A percentile compares a stretch with the other conserved stretches of the same genome.
phyloP scores from a whole-genome alignment of 1,284 basidiomycete species.

The Violaceomyces palustris region DNA sequence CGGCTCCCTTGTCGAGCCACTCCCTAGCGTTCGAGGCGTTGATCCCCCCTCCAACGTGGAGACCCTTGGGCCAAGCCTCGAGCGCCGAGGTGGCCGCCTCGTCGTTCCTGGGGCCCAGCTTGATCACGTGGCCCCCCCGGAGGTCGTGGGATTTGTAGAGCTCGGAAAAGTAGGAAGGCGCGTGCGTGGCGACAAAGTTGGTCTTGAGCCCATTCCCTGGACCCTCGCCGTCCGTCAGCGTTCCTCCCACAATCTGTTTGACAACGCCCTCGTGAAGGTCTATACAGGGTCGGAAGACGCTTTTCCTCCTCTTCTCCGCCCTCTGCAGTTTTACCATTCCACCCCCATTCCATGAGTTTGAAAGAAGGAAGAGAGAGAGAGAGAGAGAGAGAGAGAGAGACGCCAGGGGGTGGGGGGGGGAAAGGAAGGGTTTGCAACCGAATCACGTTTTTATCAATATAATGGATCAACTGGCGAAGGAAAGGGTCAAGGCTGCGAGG shows the following conservation, averaged over 20 bases:
- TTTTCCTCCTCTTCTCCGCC: conserved; percentile 9
- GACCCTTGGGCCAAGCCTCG: conserved; percentile 69
- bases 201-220: conserved; percentile 66
- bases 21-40: conserved; percentile 70
- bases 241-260: conserved; percentile 97
- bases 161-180: conserved; percentile 72
- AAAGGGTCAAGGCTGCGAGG: too few relatives aligned
- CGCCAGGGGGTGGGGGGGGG: too few relatives aligned
- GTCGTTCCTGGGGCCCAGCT: conserved; percentile 84
- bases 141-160: conserved; percentile 71
- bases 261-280: conserved; percentile 76
- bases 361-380: too few relatives aligned
- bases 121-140: conserved; percentile 89
- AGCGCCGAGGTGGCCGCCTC: conserved; percentile 77
- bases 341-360: too few relatives aligned
- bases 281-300: conserved; percentile 84
- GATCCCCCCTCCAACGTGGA: conserved; percentile 94
- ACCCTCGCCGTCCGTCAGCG: conserved; percentile 58
- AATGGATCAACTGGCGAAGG: too few relatives aligned
- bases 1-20: conserved; percentile 85
- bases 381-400: too few relatives aligned
- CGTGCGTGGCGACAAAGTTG: conserved; percentile 85
- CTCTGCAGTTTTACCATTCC: too few relatives aligned
- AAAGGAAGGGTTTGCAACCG: too few relatives aligned
- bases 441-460: too few relatives aligned